phyloP scores from a whole-genome alignment of 352 stramenopile genomes.

The Globisporangium okanoganense region DNA sequence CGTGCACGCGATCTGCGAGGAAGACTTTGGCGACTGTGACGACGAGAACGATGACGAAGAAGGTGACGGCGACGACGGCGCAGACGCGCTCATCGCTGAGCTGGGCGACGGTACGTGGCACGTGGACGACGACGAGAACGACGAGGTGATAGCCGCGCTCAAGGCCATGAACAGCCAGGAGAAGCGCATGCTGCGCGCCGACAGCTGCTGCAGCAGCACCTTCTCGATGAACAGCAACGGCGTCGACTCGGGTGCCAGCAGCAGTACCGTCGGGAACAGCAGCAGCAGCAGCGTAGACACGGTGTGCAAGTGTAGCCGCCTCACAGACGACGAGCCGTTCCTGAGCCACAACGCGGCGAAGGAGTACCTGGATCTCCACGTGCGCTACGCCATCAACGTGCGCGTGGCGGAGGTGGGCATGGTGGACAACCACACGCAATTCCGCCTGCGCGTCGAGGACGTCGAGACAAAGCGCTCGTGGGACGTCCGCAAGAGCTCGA shows the following conservation, averaged over 20 bases:
- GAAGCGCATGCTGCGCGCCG: conserved; percentile 21
- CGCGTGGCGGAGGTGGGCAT: conserved; percentile 40
- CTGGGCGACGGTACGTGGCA: conserved; percentile 25
- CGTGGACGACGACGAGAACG: conserved; percentile 28
- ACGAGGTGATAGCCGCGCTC: conserved; percentile 10
- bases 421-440: conserved; percentile 27
- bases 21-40: not conserved
- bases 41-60: conserved; percentile 22
- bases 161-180: conserved; percentile 16
- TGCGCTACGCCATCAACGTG: conserved; percentile 41
- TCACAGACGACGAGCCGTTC: conserved; percentile 17
- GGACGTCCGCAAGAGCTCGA: conserved; percentile 52
- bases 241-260: not conserved
- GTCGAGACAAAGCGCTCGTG: conserved; percentile 53
- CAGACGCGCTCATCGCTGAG: conserved; percentile 31
- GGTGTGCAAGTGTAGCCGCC: not conserved
- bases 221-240: conserved; percentile 6
- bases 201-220: conserved; percentile 20
- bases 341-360: conserved; percentile 23
- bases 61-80: conserved; percentile 26
- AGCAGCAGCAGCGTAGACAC: not conserved
- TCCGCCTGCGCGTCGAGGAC: conserved; percentile 47
- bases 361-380: conserved; percentile 45
- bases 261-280: not conserved
- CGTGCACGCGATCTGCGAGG: conserved; percentile 25